Conservation (phyloP, 176 grass and related monocot species). For the Musa schizocarpa region DNA sequence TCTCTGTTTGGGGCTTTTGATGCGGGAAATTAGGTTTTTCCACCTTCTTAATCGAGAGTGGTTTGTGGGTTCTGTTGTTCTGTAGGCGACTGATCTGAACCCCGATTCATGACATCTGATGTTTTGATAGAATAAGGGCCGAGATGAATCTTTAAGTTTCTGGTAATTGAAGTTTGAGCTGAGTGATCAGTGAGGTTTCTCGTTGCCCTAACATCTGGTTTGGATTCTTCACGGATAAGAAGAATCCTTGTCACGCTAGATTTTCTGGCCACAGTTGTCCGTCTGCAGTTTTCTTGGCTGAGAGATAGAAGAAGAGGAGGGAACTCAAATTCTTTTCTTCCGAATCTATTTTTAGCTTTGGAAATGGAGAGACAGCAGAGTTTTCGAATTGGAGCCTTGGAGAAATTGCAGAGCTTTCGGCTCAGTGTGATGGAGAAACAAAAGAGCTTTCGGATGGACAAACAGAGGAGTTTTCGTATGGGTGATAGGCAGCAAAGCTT, state of each 20-base stretch:
- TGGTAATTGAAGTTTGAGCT: background rate
- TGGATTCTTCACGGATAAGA: too few species aligned
- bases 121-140: background rate
- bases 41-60: background rate
- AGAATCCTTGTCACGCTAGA: too few species aligned
- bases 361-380: slow-evolving; percentile 6
- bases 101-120: background rate
- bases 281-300: background rate
- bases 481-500: slow-evolving; percentile 19
- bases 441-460: slow-evolving; percentile 18
- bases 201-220: too few species aligned
- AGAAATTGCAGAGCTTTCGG: slow-evolving; percentile 5
- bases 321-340: background rate
- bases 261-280: too few species aligned
- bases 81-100: background rate
- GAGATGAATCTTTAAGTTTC: background rate
- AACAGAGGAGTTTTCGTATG: slow-evolving; percentile 12
- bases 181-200: background rate
- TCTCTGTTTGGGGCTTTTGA: background rate
- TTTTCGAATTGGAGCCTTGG: background rate
- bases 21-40: background rate
- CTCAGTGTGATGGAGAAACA: background rate
- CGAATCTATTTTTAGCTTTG: background rate
- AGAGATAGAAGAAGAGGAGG: background rate
- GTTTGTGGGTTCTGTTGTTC: background rate